Evolutionary conservation across 176 grass and related monocot genomes (phyloP), one percentile per base, ranked within the genome.

Genomic region (Eleusine coracana): DNA sequence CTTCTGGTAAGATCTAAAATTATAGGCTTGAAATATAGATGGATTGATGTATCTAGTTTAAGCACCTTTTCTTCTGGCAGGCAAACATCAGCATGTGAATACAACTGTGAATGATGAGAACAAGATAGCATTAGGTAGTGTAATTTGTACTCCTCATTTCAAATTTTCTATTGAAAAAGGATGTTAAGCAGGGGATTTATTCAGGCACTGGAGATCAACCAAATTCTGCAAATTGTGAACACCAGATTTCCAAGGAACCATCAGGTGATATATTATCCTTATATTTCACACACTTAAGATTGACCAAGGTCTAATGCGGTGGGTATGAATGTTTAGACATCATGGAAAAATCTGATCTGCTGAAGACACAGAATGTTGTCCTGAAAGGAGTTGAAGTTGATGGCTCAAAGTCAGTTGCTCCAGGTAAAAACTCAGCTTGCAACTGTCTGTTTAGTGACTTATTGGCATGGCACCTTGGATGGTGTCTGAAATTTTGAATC

Each of bases 191-290:
- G 45, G 3, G 0, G 44, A 48, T 72, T 71, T 72, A 18, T 44
- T 31, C 63, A 89, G 88, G 66, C 39, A 17, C 27, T 14, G 39
- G n/a, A 67, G 78, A 48, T 27, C 66, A 82, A 56, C 60, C 66
- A 77, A 65, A 82, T 73, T 20, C 78, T 72, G 38, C 55, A 82
- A 72, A 59, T 82, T 66, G 78, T 42, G 75, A 77, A 48, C 78
- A 77, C 25, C 66, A 72, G 31, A 86, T 51, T 72, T 58, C 50
- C 40, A 86, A 60, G 59, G 83, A 82, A 40, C 59, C 66, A 78
- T 81, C 83, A 86, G 88, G 88, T 89, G 70, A 73, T 68, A 25
- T 77, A 50, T 60, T 5, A 34, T 71, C 61, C 49, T 71, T 66
- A 60, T 59, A 70, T 77, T 82, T 73, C 21, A 31, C 52, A 21